These are phyloP conservation scores for Alternaria viburni DNA, from an alignment of 2,329 filamentous ascomycete species.

Conservation along the genomic window DNA sequence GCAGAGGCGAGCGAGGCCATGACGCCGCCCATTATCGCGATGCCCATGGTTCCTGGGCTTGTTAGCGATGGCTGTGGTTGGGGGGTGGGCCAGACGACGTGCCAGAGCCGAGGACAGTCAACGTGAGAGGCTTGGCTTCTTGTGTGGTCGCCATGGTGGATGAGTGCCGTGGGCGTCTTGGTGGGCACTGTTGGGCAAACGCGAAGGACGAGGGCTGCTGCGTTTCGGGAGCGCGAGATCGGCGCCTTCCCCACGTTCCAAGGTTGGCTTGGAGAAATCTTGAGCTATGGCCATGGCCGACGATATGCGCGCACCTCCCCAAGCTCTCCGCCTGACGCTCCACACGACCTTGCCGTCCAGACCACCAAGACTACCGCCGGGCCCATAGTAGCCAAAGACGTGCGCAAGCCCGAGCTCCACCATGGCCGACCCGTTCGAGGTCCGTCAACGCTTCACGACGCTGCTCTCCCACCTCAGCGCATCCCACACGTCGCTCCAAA, in stretches of 20 bases:
- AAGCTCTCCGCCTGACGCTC: slow-evolving; percentile 9
- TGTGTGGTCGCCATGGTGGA: slow-evolving; percentile 39
- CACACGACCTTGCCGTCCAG: background rate
- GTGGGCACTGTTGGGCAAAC: slow-evolving; percentile 11
- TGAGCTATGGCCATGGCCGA: slow-evolving; percentile 28
- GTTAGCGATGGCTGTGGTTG: background rate
- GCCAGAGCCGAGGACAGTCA: slow-evolving; percentile 85
- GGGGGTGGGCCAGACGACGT: slow-evolving; percentile 42
- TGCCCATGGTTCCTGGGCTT: slow-evolving; percentile 78
- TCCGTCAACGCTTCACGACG: slow-evolving; percentile 93
- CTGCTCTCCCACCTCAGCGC: slow-evolving; percentile 92
- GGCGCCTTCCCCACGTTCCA: slow-evolving; percentile 15
- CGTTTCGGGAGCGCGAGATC: slow-evolving; percentile 16
- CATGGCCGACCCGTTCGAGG: slow-evolving; percentile 92
- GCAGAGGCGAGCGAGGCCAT: slow-evolving; percentile 68
- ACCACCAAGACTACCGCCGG: background rate
- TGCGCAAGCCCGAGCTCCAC: background rate
- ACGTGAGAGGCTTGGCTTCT: slow-evolving; percentile 62
- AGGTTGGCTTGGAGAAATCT: slow-evolving; percentile 13
- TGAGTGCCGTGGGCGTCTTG: background rate
- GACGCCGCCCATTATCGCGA: slow-evolving; percentile 82
- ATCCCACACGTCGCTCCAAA: slow-evolving; percentile 84
- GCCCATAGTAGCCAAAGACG: background rate
- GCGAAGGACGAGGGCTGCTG: slow-evolving; percentile 12
- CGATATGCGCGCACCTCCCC: slow-evolving; percentile 23